These are phyloP conservation scores for Gentiana macrophylla DNA, from an alignment of 257 asterid genomes.

Conservation along the genomic window DNA sequence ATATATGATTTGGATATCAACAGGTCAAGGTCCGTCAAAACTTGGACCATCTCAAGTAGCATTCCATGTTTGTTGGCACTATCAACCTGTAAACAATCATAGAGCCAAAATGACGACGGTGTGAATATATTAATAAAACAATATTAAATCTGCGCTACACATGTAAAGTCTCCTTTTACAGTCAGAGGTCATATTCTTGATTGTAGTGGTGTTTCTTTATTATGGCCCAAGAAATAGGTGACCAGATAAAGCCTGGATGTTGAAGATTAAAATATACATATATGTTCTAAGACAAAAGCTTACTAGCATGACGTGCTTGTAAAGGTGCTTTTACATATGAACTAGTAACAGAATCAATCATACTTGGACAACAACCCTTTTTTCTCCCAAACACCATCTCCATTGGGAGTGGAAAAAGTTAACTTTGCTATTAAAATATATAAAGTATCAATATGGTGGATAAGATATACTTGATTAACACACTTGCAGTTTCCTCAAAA, in stretches of 20 bases:
- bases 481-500: too few species aligned
- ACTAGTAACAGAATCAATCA: too few species aligned
- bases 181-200: constrained; percentile 17
- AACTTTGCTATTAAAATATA: too few species aligned
- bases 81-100: constrained; percentile 46
- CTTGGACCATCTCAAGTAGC: constrained; percentile 88
- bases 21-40: constrained; percentile 80
- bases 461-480: too few species aligned
- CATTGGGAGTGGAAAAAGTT: too few species aligned
- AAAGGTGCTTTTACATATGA: too few species aligned
- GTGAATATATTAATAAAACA: not conserved
- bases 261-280: not conserved
- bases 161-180: constrained; percentile 15
- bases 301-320: too few species aligned
- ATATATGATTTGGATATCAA: constrained; percentile 80
- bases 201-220: not conserved
- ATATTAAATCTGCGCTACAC: constrained; percentile 1
- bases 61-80: constrained; percentile 85
- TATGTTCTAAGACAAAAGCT: not conserved
- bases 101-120: not conserved
- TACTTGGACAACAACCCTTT: too few species aligned
- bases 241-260: not conserved
- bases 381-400: too few species aligned
- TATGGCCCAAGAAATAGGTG: constrained; percentile 1
- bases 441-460: too few species aligned